Base-by-base conservation (phyloP, 148 eudicot species). In the Cornus controversa region DNA sequence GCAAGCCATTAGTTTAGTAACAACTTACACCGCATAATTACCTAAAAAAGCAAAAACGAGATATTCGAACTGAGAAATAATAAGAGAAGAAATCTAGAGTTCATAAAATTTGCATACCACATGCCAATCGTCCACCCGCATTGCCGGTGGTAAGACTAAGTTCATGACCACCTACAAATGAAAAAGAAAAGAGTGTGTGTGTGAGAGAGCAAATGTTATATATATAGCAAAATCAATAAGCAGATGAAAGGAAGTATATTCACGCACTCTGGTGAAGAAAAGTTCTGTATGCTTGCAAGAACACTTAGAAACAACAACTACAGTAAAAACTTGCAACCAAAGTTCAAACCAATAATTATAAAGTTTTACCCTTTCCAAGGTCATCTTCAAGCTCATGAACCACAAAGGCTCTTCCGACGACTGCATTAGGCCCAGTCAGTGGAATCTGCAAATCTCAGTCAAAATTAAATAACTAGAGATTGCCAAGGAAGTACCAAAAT, bases 371-470 rank as follows among this genome's bases (percentile, higher is more conserved):
- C 84, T 94, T 94, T 85, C 97, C 98, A 80, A 94, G 96, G 68
- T 94, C 98, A 85, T 94, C 97, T 80, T 76, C 96, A 50, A 94
- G 98, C 81, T 94, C 98, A 73, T 94, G 98, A 60, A 94, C 98
- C 69, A 94, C 97, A 60, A 94, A 69, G 66, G 98, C 98, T 86
- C 98, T 84, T 76, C 98, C 98, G 71, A 94, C 85, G 54, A 94
- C 98, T 22, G 97, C 85, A 84, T 91, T 90, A 64, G 94, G 91
- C 53, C 98, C 98, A 77, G 69, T 84, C 78, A 94, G 80, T 29
- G 96, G 97, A 85, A 94, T 94, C 98, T 94, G 86, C 85, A 87
- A 29, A 75, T 69, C 29, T n/a, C 70, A 29, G 22, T 67, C 54
- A 62, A 15, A 68, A 16, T 26, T 50, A 58, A 67, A 10, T 75